Base-by-base conservation (phyloP, 2,329 filamentous ascomycete species). In the Sphaerostilbella broomeana region DNA sequence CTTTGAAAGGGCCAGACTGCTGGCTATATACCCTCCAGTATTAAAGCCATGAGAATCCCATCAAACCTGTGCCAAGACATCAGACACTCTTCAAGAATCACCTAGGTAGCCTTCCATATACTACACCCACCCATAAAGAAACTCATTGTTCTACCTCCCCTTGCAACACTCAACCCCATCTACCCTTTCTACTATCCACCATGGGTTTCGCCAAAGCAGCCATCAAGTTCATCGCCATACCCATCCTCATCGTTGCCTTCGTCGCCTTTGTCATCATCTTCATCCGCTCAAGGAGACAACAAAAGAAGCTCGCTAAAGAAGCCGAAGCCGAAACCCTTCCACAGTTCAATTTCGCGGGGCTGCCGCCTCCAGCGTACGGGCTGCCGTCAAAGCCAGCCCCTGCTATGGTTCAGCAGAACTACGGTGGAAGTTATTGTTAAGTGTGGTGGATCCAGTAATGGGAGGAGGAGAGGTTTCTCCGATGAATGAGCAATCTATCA, bases 271-370 rank as follows among this genome's bases (percentile, higher is more conserved):
- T 32, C 10, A 32, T 32, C 29, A 32, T 32, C 17, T 19, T 32
- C 10, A 32, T 32, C 11, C 29, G 16, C 3, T 19, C 29, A 4
- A 32, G 16, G 10, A 32, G 15, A 15, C 6, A 32, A 6, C 29
- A 32, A 32, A 32, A 32, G 29, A 32, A 32, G 21, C 29, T 32
- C 21, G 17, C 29, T 12, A 32, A 19, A 19, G 29, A 32, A n/a
- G n/a, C n/a, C n/a, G n/a, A n/a, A 32, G 17, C 16, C 29, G 16
- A 32, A 20, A 20, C 29, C 6, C 29, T 32, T 32, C 29, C 29
- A 17, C 17, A 32, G 17, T 19, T 32, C 16, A 32, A 32, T 9
- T 32, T 8, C 17, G 29, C 17, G 9, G 12, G 5, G 15, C 15
- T 12, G 4, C 29, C 29, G 13, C 29, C n/a, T n/a, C n/a, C n/a